Conservation (phyloP, 1,284 basidiomycete species). For the Ganoderma multipileum region DNA sequence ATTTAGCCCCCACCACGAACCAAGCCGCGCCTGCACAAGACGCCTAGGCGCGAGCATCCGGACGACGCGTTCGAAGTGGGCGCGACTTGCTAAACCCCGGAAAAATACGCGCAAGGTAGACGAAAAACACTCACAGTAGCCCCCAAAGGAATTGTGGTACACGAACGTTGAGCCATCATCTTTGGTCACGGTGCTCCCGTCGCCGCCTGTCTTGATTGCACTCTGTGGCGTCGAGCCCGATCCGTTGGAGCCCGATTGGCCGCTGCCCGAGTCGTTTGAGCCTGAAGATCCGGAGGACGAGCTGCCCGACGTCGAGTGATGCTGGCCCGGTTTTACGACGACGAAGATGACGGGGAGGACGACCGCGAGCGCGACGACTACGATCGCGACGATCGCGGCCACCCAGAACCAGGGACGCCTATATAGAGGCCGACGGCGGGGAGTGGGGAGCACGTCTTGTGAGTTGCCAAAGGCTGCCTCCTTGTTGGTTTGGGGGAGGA, state of each 20-base stretch:
- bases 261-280: constrained; percentile 14
- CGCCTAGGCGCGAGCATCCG: neutral
- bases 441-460: neutral
- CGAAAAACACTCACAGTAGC: constrained; percentile 61
- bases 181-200: constrained; percentile 67
- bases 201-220: constrained; percentile 53
- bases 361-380: constrained; percentile 45
- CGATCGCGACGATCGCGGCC: constrained; percentile 17
- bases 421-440: constrained; percentile 26
- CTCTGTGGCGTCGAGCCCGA: constrained; percentile 14
- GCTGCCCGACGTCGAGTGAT: constrained; percentile 24
- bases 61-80: neutral
- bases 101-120: neutral
- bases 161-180: constrained; percentile 70
- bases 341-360: constrained; percentile 51
- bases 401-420: constrained; percentile 36
- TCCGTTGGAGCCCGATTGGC: constrained; percentile 23
- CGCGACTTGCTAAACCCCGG: neutral
- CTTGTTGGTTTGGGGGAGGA: constrained; percentile 18
- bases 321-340: constrained; percentile 44
- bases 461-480: constrained; percentile 9
- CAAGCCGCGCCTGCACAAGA: neutral
- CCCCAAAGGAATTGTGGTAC: constrained; percentile 77
- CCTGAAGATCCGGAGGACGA: constrained; percentile 18
- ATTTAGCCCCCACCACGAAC: neutral